phyloP scores from a whole-genome alignment of 345 rosid genomes.

The Conringia planisiliqua region DNA sequence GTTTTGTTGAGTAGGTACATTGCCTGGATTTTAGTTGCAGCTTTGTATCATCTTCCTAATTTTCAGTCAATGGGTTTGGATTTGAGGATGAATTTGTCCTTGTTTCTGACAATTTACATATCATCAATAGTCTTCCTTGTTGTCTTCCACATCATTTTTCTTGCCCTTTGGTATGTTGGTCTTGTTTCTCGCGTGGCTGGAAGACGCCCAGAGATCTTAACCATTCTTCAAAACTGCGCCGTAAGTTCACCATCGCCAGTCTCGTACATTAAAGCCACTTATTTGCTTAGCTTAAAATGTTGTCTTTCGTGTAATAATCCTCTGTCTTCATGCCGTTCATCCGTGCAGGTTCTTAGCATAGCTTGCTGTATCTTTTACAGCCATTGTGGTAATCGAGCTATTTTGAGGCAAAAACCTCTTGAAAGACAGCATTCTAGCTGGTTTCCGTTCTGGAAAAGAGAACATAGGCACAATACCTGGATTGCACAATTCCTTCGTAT shows the following conservation, averaged over 20 bases:
- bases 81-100: conserved; percentile 97
- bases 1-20: conserved; percentile 62
- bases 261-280: conserved; percentile 12
- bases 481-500: conserved; percentile 66
- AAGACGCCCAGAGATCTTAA: conserved; percentile 82
- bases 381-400: conserved; percentile 97
- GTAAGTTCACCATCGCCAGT: conserved; percentile 45
- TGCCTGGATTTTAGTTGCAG: conserved; percentile 97
- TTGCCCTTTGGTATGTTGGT: conserved; percentile 89
- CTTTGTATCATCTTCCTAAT: conserved; percentile 98
- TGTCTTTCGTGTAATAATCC: background rate
- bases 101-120: conserved; percentile 79
- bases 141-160: conserved; percentile 88
- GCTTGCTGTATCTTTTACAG: conserved; percentile 99
- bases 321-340: conserved; percentile 10
- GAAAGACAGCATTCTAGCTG: conserved; percentile 53
- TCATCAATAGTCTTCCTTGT: conserved; percentile 86
- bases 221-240: conserved; percentile 91
- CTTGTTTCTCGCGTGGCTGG: conserved; percentile 96
- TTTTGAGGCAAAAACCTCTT: conserved; percentile 52
- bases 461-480: conserved; percentile 65
- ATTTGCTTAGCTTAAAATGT: background rate
- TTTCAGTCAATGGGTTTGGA: conserved; percentile 99
- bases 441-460: conserved; percentile 71
- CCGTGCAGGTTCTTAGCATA: conserved; percentile 80